Percentiles rank a stretch among this genome's conserved stretches.
These are phyloP conservation scores for Dalechampia spathulata DNA, from an alignment of 441 rosid species.

Conservation along the genomic window DNA sequence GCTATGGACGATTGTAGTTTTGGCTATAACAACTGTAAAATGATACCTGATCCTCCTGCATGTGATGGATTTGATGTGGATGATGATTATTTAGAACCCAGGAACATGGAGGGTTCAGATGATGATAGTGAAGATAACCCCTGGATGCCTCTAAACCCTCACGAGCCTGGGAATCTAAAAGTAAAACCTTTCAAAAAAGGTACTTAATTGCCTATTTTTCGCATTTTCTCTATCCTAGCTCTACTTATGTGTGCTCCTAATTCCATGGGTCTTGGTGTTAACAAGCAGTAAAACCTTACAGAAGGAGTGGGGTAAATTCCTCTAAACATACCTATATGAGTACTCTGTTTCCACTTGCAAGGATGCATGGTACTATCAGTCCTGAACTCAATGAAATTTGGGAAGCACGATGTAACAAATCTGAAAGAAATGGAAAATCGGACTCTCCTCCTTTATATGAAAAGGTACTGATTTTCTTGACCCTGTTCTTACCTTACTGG, in stretches of 20 bases:
- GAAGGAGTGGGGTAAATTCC: constrained; percentile 34
- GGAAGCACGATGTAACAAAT: constrained; percentile 33
- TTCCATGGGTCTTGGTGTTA: constrained; percentile 16
- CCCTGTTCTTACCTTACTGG: neutral
- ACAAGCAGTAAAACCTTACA: constrained; percentile 54
- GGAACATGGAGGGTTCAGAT: constrained; percentile 38
- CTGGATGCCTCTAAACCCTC: constrained; percentile 91
- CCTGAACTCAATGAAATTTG: constrained; percentile 63
- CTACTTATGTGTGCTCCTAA: constrained; percentile 15
- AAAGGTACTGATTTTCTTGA: constrained; percentile 32
- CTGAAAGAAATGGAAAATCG: constrained; percentile 23
- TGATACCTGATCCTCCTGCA: constrained; percentile 28
- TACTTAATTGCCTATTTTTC: constrained; percentile 18
- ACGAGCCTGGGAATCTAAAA: constrained; percentile 83
- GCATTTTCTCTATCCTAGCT: constrained; percentile 8
- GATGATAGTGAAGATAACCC: constrained; percentile 62
- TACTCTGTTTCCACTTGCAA: constrained; percentile 73
- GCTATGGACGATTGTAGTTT: constrained; percentile 28
- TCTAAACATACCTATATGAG: constrained; percentile 28
- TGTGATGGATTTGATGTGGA: constrained; percentile 43
- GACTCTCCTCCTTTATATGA: constrained; percentile 43
- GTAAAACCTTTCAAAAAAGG: constrained; percentile 84
- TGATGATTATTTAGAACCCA: constrained; percentile 41
- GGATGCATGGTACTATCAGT: constrained; percentile 54
- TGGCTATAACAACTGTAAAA: constrained; percentile 28